phyloP scores from a whole-genome alignment of 306 rosid species.

The Pyrus pyrifolia region DNA sequence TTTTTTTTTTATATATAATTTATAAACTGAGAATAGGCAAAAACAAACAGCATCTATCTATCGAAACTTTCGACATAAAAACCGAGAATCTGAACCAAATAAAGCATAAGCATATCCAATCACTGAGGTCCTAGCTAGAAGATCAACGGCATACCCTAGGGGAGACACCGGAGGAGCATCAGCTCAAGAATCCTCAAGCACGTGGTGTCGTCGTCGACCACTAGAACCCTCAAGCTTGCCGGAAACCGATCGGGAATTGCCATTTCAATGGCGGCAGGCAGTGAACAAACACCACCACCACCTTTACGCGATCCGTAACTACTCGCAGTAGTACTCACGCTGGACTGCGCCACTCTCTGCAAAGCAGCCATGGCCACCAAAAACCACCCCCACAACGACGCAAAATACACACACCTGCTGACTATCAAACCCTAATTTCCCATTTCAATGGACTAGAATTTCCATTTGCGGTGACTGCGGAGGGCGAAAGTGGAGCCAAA shows the following conservation, averaged over 20 bases:
- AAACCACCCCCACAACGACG: background rate
- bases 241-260: conserved; percentile 29
- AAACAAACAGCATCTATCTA: too few species aligned
- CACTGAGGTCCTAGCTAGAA: background rate
- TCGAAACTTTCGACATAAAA: too few species aligned
- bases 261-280: background rate
- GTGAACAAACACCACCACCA: background rate
- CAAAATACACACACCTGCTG: background rate
- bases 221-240: conserved; percentile 44
- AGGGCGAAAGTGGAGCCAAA: too few species aligned
- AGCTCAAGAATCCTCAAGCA: conserved; percentile 27
- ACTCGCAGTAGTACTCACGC: conserved; percentile 17
- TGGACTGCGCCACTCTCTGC: conserved; percentile 40
- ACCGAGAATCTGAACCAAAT: background rate
- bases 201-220: conserved; percentile 44
- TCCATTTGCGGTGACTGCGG: too few species aligned
- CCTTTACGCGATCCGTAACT: conserved; percentile 20
- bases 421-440: background rate
- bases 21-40: too few species aligned
- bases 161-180: conserved; percentile 32
- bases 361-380: conserved; percentile 37
- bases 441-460: too few species aligned
- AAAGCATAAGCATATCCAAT: background rate
- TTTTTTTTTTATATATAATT: too few species aligned
- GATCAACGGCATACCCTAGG: conserved; percentile 24